Evolutionary conservation across 2,329 filamentous ascomycete genomes (phyloP).

Genomic region (Ceratocystis colombiana): DNA sequence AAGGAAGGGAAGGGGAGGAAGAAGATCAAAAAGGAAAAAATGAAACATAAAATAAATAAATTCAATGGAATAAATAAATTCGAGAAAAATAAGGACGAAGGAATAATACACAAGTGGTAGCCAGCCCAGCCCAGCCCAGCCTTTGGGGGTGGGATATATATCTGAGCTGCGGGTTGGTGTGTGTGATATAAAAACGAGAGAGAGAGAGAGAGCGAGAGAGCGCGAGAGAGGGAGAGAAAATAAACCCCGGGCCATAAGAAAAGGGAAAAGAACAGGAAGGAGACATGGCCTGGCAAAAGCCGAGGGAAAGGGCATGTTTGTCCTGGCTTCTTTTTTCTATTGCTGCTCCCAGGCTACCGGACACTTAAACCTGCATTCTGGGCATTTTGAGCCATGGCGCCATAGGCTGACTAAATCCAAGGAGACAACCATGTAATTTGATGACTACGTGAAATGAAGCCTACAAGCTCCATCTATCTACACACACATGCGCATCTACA

Average conservation of each 20-base stretch:
- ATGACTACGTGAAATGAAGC: no score
- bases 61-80: neutral
- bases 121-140: no score
- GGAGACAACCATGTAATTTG: neutral
- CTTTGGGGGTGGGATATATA: no score
- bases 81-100: conserved; percentile 11
- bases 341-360: conserved; percentile 18
- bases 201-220: neutral
- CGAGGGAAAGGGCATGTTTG: neutral
- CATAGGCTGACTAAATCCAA: conserved; percentile 16
- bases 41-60: conserved; percentile 1
- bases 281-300: conserved; percentile 1
- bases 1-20: conserved; percentile 15
- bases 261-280: conserved; percentile 14
- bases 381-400: conserved; percentile 24
- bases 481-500: no score
- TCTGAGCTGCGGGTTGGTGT: no score
- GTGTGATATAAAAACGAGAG: neutral
- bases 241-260: neutral
- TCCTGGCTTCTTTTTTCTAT: neutral
- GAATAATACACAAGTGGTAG: neutral
- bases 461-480: no score
- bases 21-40: conserved; percentile 18
- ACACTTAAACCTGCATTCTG: conserved; percentile 25
- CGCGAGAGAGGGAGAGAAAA: neutral